A percentile compares a stretch with the other conserved stretches of the same genome.
Conservation (phyloP, 805 yeast species). For the Candida tammaniensis region DNA sequence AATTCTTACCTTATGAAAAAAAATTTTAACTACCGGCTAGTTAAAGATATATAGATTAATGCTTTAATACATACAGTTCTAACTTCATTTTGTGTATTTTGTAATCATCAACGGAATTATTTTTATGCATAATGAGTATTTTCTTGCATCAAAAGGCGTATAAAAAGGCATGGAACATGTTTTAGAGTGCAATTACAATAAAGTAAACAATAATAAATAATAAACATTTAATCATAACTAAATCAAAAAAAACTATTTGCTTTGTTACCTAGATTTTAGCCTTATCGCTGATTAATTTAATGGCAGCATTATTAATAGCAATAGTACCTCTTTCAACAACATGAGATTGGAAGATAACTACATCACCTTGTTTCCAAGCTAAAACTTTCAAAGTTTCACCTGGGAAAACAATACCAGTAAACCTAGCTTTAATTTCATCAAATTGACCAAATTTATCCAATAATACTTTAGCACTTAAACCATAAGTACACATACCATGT, state of each 20-base stretch:
- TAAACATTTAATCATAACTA: background rate
- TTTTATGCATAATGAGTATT: no score
- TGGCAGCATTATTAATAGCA: conserved; percentile 86
- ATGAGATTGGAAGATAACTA: conserved; percentile 75
- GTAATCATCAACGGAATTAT: no score
- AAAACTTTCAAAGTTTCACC: conserved; percentile 81
- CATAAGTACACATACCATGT: conserved; percentile 89
- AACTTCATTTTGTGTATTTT: no score
- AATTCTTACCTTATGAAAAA: conserved; percentile 17
- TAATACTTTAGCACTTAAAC: conserved; percentile 73
- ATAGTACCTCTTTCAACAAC: conserved; percentile 73
- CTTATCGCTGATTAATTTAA: conserved; percentile 49
- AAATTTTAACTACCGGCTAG: conserved; percentile 6
- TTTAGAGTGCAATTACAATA: no score
- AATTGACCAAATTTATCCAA: conserved; percentile 78
- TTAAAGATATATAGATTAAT: no score
- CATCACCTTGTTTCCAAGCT: conserved; percentile 81
- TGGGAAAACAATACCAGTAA: conserved; percentile 89
- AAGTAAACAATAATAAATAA: background rate
- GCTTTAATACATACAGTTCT: no score
- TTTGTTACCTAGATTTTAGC: conserved; percentile 30
- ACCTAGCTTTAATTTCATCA: conserved; percentile 84
- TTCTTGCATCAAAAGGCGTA: no score
- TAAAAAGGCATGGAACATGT: no score
- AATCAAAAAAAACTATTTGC: background rate